Percentiles rank a stretch among this genome's conserved stretches.
Evolutionary conservation across 176 grass and related monocot genomes (phyloP).

Genomic region (Pharus latifolius): DNA sequence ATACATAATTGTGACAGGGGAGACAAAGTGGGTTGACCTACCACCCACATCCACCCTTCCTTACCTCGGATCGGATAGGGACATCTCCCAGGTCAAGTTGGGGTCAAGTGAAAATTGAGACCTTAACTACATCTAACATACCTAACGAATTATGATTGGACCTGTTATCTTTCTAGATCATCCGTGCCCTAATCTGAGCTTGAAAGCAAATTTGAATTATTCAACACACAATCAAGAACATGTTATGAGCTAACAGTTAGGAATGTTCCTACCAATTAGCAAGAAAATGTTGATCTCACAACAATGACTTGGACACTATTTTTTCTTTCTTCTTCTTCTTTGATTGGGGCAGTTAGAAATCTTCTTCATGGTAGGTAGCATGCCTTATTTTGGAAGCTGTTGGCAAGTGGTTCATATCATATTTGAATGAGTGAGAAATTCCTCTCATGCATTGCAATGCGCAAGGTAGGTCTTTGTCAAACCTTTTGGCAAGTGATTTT

Average conservation of each 20-base stretch:
- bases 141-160: background rate
- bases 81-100: no score
- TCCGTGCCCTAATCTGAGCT: background rate
- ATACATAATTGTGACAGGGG: no score
- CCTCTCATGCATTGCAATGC: background rate
- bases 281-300: background rate
- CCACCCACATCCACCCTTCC: no score
- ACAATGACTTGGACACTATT: background rate
- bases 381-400: background rate
- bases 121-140: no score
- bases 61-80: no score
- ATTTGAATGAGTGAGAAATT: background rate
- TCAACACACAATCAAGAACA: background rate
- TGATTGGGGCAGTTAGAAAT: background rate
- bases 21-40: no score
- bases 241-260: background rate
- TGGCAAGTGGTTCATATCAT: slow-evolving; percentile 9
- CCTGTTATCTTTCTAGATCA: background rate
- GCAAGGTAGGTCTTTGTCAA: background rate
- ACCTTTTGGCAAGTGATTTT: background rate
- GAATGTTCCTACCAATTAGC: background rate
- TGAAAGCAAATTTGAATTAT: background rate
- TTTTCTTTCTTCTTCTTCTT: background rate
- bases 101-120: no score
- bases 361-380: slow-evolving; percentile 3